phyloP scores from a whole-genome alignment of 495 filamentous ascomycete genomes.

The Parmelia sp. region DNA sequence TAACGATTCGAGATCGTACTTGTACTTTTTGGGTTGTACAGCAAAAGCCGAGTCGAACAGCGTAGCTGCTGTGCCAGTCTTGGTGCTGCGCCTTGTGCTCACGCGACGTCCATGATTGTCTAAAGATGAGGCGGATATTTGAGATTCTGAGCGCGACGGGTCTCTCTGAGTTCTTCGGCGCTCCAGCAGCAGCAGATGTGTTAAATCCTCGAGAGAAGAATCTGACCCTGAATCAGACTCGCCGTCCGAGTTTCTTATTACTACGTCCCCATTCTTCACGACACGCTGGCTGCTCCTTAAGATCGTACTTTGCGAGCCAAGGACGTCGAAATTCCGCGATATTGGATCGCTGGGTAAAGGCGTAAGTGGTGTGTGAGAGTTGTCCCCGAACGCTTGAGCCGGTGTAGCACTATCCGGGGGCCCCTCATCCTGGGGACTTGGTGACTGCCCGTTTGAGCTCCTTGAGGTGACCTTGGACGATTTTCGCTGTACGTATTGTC shows the following conservation, averaged over 20 bases:
- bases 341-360: neutral
- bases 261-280: constrained; percentile 44
- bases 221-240: constrained; percentile 59
- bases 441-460: neutral
- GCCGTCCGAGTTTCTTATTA: constrained; percentile 64
- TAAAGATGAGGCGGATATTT: neutral
- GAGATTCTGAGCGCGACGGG: constrained; percentile 20
- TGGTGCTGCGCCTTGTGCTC: constrained; percentile 7
- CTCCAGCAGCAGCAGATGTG: constrained; percentile 30
- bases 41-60: constrained; percentile 35
- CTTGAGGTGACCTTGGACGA: neutral
- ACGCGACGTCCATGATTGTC: neutral
- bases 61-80: constrained; percentile 10
- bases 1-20: constrained; percentile 60
- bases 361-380: neutral
- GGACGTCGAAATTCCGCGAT: neutral
- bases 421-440: neutral
- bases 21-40: constrained; percentile 49
- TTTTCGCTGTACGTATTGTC: neutral
- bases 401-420: neutral
- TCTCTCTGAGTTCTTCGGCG: constrained; percentile 26
- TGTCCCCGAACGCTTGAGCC: neutral
- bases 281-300: constrained; percentile 36
- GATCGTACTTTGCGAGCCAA: constrained; percentile 11
- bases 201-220: constrained; percentile 42